phyloP scores from a whole-genome alignment of 768 basidiomycete genomes.

The Amanita muscaria region DNA sequence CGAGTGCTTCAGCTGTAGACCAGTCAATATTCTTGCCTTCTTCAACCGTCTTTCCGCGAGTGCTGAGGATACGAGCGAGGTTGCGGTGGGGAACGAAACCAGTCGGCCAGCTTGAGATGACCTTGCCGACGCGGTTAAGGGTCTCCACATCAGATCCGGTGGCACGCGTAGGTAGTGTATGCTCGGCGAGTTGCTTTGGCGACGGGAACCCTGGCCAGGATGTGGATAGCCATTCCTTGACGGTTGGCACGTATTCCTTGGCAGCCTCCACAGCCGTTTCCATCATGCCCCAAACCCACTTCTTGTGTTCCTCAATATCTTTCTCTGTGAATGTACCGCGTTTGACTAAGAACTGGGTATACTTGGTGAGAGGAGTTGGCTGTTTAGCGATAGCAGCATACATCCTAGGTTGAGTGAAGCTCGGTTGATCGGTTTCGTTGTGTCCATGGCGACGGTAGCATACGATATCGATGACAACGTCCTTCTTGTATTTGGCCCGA shows the following conservation, averaged over 20 bases:
- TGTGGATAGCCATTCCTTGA: slow-evolving; percentile 95
- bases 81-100: slow-evolving; percentile 88
- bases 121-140: slow-evolving; percentile 78
- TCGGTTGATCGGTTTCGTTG: slow-evolving; percentile 98
- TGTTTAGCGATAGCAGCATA: slow-evolving; percentile 95
- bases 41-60: slow-evolving; percentile 83
- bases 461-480: slow-evolving; percentile 96
- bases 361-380: slow-evolving; percentile 84
- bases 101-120: slow-evolving; percentile 77
- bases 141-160: slow-evolving; percentile 75
- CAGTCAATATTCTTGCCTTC: slow-evolving; percentile 93
- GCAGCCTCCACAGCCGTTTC: slow-evolving; percentile 91
- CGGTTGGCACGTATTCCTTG: slow-evolving; percentile 92
- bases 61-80: slow-evolving; percentile 82
- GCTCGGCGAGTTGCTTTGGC: slow-evolving; percentile 89
- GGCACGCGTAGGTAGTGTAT: slow-evolving; percentile 80
- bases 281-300: slow-evolving; percentile 99
- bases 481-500: slow-evolving; percentile 97
- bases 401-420: slow-evolving; percentile 98
- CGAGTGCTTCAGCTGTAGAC: slow-evolving; percentile 97
- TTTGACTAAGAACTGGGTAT: slow-evolving; percentile 82
- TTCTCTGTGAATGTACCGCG: slow-evolving; percentile 92
- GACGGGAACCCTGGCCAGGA: slow-evolving; percentile 99
- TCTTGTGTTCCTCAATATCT: slow-evolving; percentile 97
- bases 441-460: slow-evolving; percentile 99